Evolutionary conservation across 176 grass and related monocot genomes (phyloP).

Genomic region (Aegilops speltoides): DNA sequence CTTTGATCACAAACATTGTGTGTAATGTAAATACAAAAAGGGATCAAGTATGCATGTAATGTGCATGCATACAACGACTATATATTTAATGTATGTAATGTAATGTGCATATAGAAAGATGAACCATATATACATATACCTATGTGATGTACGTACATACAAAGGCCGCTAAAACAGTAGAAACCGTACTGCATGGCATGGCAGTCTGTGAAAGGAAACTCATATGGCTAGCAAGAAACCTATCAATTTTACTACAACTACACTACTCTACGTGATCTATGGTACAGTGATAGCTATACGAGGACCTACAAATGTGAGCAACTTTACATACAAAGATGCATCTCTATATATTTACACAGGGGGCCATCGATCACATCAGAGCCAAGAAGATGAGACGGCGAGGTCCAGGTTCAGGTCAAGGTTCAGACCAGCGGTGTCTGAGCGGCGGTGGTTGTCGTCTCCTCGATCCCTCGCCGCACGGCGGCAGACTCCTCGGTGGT

Average conservation of each 20-base stretch:
- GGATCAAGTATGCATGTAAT: too few species aligned
- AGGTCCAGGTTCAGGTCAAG: constrained; percentile 58
- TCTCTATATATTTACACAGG: background rate
- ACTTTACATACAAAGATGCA: background rate
- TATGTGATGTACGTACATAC: background rate
- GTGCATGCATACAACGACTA: too few species aligned
- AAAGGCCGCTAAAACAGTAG: background rate
- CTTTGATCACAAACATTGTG: too few species aligned
- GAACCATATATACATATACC: background rate
- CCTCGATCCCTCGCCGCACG: background rate
- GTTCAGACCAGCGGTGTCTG: background rate
- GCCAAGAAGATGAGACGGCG: constrained; percentile 59
- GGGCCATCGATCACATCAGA: constrained; percentile 22
- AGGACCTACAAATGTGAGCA: too few species aligned
- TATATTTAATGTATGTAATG: too few species aligned
- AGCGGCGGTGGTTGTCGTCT: background rate
- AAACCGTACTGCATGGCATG: too few species aligned
- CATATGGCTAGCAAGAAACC: too few species aligned
- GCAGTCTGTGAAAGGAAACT: too few species aligned
- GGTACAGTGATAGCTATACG: too few species aligned
- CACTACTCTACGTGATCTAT: too few species aligned
- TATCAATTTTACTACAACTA: too few species aligned
- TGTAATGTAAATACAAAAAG: too few species aligned
- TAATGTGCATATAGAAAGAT: background rate
- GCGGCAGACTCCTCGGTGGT: constrained; percentile 35